Conservation (phyloP, 768 basidiomycete genomes). For the Termitomyces sp. region DNA sequence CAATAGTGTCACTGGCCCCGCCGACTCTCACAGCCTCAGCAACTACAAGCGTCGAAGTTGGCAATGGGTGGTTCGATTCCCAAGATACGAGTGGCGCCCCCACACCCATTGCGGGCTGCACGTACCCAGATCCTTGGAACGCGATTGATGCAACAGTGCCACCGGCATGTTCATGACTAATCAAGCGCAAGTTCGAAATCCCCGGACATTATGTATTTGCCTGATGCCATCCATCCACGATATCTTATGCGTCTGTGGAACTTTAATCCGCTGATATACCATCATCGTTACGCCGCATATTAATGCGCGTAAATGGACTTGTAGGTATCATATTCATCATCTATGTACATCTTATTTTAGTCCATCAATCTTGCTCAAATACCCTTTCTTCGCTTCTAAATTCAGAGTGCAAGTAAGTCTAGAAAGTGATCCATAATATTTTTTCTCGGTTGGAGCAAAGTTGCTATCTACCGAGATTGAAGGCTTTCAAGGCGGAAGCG, state of each 20-base stretch:
- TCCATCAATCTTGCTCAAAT: neutral
- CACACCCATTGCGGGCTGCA: slow-evolving; percentile 46
- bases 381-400: neutral
- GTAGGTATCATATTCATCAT: neutral
- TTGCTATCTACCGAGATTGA: no score
- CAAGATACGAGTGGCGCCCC: slow-evolving; percentile 41
- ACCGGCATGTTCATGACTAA: slow-evolving; percentile 13
- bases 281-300: neutral
- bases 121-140: slow-evolving; percentile 46
- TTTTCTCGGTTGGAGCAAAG: neutral
- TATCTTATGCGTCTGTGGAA: neutral
- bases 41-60: slow-evolving; percentile 34
- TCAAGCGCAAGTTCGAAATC: neutral
- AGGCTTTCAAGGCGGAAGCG: no score
- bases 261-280: neutral
- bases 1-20: slow-evolving; percentile 49
- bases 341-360: neutral
- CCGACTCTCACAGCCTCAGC: slow-evolving; percentile 31
- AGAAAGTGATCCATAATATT: neutral
- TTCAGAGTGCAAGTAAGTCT: neutral
- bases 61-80: slow-evolving; percentile 52
- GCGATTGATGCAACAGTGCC: slow-evolving; percentile 29
- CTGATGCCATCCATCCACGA: neutral
- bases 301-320: neutral
- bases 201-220: slow-evolving; percentile 1